Evolutionary conservation across 805 yeast genomes (phyloP), one percentile per base, ranked within the genome.

Genomic region (Suhomyces sp.): DNA sequence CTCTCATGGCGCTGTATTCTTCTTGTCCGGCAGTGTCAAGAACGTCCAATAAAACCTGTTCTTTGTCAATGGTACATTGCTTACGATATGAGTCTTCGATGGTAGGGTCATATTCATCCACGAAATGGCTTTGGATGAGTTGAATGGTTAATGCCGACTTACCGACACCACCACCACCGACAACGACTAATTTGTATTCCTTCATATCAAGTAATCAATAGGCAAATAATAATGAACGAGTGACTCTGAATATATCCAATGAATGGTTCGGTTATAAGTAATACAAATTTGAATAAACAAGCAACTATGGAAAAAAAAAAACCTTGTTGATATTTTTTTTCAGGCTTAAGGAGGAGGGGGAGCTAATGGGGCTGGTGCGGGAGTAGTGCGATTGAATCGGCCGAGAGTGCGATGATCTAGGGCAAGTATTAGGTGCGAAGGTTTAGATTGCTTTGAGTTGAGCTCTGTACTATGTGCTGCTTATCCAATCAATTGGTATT

Each of bases 111-210:
- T 94, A 94, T 68, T 94, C 99, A 68, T 92, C 97, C 29, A 93
- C 96, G 65, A 94, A 94, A 63, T 92, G 97, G 33, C 91, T 83
- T 69, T 93, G 98, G 50, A 94, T 91, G 64, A 94, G 80, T 70
- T 94, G 96, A 58, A 94, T 94, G 24, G 99, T 94, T 57, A 94
- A 76, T 5, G 99, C 98, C 21, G 96, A 87, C 70, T 94, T 94
- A 73, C 99, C 99, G 51, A 94, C 99, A 72, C 97, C 97, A 66
- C 98, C 98, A 39, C 97, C 97, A 51, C 98, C 99, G 51, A 93
- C 97, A 44, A 93, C 97, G 4, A 94, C 99, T 53, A 94, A 73
- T 67, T 96, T 91, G 68, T 85, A 93, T 70, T 92, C 97, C 69
- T 87, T 80, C 51, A 82, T 77, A 72, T 66, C 69, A n/a, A 27